These are phyloP conservation scores for Cyphellophora europaea DNA, from an alignment of 2,329 filamentous ascomycete species.

Conservation along the genomic window DNA sequence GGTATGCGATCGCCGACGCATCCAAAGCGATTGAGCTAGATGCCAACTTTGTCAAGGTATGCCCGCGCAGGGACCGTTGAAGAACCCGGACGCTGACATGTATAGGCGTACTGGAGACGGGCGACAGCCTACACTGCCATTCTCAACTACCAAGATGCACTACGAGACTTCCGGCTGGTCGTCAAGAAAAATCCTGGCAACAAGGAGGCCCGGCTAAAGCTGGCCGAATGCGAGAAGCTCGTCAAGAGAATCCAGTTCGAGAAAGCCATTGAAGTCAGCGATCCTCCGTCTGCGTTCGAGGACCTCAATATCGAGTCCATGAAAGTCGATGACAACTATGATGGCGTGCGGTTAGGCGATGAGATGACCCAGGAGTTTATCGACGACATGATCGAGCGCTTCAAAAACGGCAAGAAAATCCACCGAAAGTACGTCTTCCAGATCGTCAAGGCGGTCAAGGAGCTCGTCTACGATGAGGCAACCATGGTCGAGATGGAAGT, in stretches of 20 bases:
- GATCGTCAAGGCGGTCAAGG: slow-evolving; percentile 82
- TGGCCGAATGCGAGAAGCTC: slow-evolving; percentile 89
- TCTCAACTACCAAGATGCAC: slow-evolving; percentile 74
- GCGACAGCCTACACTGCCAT: slow-evolving; percentile 89
- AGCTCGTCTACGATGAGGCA: slow-evolving; percentile 82
- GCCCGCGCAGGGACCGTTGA: slow-evolving; percentile 14
- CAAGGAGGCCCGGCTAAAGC: slow-evolving; percentile 81
- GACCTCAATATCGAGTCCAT: slow-evolving; percentile 84
- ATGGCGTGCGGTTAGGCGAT: slow-evolving; percentile 66
- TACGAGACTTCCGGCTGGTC: slow-evolving; percentile 86
- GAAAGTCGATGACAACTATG: slow-evolving; percentile 71
- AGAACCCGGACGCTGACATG: slow-evolving; percentile 1
- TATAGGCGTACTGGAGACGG: slow-evolving; percentile 83
- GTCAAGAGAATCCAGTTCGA: slow-evolving; percentile 88
- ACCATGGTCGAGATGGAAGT: slow-evolving; percentile 95
- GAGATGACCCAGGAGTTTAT: slow-evolving; percentile 96
- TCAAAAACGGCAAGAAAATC: slow-evolving; percentile 92
- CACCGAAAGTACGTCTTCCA: slow-evolving; percentile 96
- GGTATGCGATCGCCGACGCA: slow-evolving; percentile 84
- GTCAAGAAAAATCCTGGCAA: slow-evolving; percentile 79
- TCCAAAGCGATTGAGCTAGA: slow-evolving; percentile 87
- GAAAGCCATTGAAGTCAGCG: slow-evolving; percentile 85
- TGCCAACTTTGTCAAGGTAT: slow-evolving; percentile 77
- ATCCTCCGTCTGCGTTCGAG: slow-evolving; percentile 85
- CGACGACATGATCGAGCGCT: slow-evolving; percentile 91